Conservation (phyloP, 148 eudicot species). For the Fagopyrum tataricum region DNA sequence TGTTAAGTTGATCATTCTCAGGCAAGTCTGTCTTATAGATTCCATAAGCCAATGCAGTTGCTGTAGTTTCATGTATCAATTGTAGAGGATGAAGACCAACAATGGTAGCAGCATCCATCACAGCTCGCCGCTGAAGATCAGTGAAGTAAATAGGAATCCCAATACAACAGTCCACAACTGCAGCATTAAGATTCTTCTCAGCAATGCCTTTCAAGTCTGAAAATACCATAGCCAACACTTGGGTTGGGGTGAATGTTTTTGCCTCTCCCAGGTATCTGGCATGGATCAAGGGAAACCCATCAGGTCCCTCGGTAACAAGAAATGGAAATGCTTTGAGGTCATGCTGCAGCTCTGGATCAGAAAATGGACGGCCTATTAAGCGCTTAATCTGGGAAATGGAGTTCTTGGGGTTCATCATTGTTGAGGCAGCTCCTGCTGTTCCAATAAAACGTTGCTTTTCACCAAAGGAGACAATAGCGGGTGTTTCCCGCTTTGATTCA, state of each 20-base stretch:
- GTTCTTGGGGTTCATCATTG: constrained; percentile 92
- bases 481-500: constrained; percentile 91
- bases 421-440: constrained; percentile 90
- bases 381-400: constrained; percentile 85
- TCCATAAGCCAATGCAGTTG: constrained; percentile 91
- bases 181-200: constrained; percentile 78
- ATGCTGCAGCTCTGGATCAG: constrained; percentile 75
- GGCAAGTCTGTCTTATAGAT: constrained; percentile 93
- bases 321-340: constrained; percentile 72
- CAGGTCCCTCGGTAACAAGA: constrained; percentile 73
- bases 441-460: constrained; percentile 96
- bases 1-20: constrained; percentile 68
- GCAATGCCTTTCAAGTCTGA: constrained; percentile 85
- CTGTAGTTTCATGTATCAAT: constrained; percentile 83
- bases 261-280: constrained; percentile 65
- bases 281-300: constrained; percentile 82
- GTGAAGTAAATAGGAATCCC: constrained; percentile 91
- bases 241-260: constrained; percentile 69
- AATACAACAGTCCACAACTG: constrained; percentile 90
- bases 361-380: constrained; percentile 63
- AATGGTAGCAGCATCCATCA: constrained; percentile 74
- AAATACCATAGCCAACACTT: constrained; percentile 75
- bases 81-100: constrained; percentile 75
- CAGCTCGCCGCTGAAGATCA: constrained; percentile 92
- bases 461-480: constrained; percentile 86